Percentiles rank a stretch among this genome's conserved stretches.
Conservation (phyloP, 2,329 filamentous ascomycete species). For the Trichoderma pleuroti region DNA sequence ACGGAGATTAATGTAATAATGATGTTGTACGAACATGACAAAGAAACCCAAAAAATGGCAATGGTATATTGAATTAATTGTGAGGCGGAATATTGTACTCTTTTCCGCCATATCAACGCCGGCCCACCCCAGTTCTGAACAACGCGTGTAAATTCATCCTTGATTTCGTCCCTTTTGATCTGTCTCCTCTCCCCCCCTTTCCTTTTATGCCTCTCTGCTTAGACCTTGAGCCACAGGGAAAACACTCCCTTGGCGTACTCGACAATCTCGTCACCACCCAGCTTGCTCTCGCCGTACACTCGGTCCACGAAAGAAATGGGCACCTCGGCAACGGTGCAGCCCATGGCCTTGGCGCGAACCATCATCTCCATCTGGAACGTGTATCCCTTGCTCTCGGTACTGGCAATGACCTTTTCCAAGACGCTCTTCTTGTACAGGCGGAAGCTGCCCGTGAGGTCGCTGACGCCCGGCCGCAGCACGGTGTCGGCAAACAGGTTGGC, state of each 20-base stretch:
- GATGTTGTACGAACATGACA: not conserved
- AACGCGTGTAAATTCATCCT: conserved; percentile 18
- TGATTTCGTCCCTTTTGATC: conserved; percentile 18
- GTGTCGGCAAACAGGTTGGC: conserved; percentile 97
- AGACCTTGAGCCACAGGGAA: conserved; percentile 74
- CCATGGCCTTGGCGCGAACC: conserved; percentile 94
- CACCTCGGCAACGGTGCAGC: conserved; percentile 88
- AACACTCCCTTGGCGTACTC: conserved; percentile 89
- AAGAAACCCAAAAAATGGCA: not conserved
- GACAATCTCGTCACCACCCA: conserved; percentile 92
- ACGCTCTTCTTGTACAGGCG: conserved; percentile 89
- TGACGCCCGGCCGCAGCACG: conserved; percentile 86
- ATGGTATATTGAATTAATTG: conserved; percentile 12
- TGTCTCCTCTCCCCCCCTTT: conserved; percentile 10
- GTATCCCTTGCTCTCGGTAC: conserved; percentile 94
- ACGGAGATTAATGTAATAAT: not conserved
- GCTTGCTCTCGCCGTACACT: conserved; percentile 90
- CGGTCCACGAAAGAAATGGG: conserved; percentile 96
- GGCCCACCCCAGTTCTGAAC: conserved; percentile 17
- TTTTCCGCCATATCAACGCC: conserved; percentile 28
- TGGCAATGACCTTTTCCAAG: conserved; percentile 82
- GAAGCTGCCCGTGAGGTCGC: conserved; percentile 93
- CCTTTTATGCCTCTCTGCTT: conserved; percentile 19
- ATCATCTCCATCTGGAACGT: conserved; percentile 99
- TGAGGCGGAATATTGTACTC: conserved; percentile 8